phyloP scores from a whole-genome alignment of 1,284 basidiomycete species.

The Ganoderma sinense region DNA sequence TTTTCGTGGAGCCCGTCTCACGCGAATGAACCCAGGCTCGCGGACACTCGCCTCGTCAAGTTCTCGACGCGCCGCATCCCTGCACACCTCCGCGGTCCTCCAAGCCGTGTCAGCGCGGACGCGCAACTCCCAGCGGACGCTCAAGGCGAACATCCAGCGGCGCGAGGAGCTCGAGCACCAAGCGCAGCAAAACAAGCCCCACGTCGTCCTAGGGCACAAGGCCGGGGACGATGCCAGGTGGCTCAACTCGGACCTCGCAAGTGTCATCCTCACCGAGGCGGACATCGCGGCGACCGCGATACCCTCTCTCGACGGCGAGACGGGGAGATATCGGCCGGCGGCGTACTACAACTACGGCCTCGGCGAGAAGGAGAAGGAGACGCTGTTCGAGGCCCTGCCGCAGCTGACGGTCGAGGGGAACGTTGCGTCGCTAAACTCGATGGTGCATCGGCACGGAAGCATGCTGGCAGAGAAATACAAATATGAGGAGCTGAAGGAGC shows the following conservation, averaged over 20 bases:
- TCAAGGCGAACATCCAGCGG: slow-evolving; percentile 59
- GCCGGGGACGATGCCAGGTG: slow-evolving; percentile 70
- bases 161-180: slow-evolving; percentile 52
- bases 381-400: slow-evolving; percentile 70
- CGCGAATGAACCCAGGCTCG: slow-evolving; percentile 43
- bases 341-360: slow-evolving; percentile 69
- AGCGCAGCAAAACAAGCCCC: slow-evolving; percentile 59
- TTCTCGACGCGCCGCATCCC: slow-evolving; percentile 42
- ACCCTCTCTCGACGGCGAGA: slow-evolving; percentile 20
- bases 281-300: slow-evolving; percentile 48
- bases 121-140: slow-evolving; percentile 48
- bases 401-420: slow-evolving; percentile 47
- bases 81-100: slow-evolving; percentile 64
- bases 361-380: slow-evolving; percentile 55
- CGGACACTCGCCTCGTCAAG: slow-evolving; percentile 54
- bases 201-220: slow-evolving; percentile 77
- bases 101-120: slow-evolving; percentile 45
- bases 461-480: neutral
- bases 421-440: neutral
- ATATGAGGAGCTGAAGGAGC: slow-evolving; percentile 49
- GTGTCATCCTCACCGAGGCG: slow-evolving; percentile 63
- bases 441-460: neutral
- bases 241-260: slow-evolving; percentile 68
- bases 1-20: slow-evolving; percentile 3
- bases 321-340: slow-evolving; percentile 48